These are phyloP conservation scores for Monosporozyma solicola DNA, from an alignment of 805 yeast species.

Conservation along the genomic window DNA sequence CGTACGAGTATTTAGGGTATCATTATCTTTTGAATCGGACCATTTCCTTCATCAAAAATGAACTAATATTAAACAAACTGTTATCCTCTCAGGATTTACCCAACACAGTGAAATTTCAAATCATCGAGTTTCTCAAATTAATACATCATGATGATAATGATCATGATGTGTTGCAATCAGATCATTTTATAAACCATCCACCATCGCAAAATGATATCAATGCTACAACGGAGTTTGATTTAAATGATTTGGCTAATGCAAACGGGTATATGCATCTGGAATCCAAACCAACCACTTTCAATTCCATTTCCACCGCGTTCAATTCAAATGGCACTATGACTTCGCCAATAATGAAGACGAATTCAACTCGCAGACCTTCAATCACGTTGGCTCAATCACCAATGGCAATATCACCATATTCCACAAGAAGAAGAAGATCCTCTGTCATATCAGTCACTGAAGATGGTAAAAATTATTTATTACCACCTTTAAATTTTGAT, in stretches of 20 bases:
- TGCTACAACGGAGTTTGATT: background rate
- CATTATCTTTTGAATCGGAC: conserved; percentile 9
- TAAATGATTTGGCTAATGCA: background rate
- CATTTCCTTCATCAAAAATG: conserved; percentile 8
- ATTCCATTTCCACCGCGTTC: background rate
- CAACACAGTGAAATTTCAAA: conserved; percentile 8
- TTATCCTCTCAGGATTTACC: conserved; percentile 7
- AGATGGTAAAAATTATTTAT: conserved; percentile 9
- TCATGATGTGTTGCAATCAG: conserved; percentile 3
- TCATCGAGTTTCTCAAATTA: conserved; percentile 7
- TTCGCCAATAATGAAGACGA: background rate
- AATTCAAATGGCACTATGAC: background rate
- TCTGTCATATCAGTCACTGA: conserved; percentile 9
- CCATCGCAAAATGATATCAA: background rate
- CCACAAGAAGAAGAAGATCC: conserved; percentile 6
- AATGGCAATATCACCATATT: conserved; percentile 3
- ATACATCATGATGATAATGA: conserved; percentile 6
- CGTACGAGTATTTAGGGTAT: conserved; percentile 11
- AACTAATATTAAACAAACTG: conserved; percentile 10
- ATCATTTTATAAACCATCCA: background rate
- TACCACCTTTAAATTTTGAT: conserved; percentile 11
- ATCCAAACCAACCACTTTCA: background rate
- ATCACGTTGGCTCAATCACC: conserved; percentile 7
- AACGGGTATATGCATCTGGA: background rate
- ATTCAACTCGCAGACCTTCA: background rate